Base-by-base conservation (phyloP, 805 yeast genomes). In the Yarrowia deformans region DNA sequence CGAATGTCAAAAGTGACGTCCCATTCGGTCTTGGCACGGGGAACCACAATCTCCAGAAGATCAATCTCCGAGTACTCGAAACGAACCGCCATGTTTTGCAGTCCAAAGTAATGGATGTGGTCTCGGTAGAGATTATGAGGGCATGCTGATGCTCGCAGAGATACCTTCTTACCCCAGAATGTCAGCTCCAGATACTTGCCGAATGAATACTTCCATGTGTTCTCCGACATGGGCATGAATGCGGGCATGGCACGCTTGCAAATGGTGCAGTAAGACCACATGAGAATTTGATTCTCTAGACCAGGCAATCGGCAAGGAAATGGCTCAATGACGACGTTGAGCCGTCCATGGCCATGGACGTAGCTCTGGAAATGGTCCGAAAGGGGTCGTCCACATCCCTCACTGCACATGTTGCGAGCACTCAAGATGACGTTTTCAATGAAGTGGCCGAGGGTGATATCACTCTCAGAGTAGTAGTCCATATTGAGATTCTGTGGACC, bases 141-240 rank as follows among this genome's bases (percentile, higher is more conserved):
- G 77, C 99, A 95, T 23, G 84, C 82, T 0, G 89, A 90, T 1
- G 88, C 89, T 7, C 87, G 81, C 69, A 87, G 81, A 14, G 85
- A 81, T 46, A 87, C 80, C 19, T 80, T 81, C 43, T 81, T 78
- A 69, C 90, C 85, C 90, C 97, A 92, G 76, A 93, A 93, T 39
- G 90, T 82, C 29, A 93, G 80, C 79, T 95, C 98, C 32, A 95
- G 80, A 76, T 90, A 95, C 75, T 96, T 96, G 0, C 98, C 99
- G 78, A 95, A 89, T 0, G 98, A 94, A 72, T 88, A 88, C 74
- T 89, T 92, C 89, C 96, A 93, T 0, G 98, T 88, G 48, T 88
- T 88, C 61, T 92, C 94, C 73, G 90, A 90, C 89, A 96, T 87
- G 19, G 91, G 90, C 14, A 88, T 79, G 52, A 60, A 60, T 7